These are phyloP conservation scores for Phytophthora lateralis DNA, from an alignment of 352 stramenopile genomes.

Conservation along the genomic window DNA sequence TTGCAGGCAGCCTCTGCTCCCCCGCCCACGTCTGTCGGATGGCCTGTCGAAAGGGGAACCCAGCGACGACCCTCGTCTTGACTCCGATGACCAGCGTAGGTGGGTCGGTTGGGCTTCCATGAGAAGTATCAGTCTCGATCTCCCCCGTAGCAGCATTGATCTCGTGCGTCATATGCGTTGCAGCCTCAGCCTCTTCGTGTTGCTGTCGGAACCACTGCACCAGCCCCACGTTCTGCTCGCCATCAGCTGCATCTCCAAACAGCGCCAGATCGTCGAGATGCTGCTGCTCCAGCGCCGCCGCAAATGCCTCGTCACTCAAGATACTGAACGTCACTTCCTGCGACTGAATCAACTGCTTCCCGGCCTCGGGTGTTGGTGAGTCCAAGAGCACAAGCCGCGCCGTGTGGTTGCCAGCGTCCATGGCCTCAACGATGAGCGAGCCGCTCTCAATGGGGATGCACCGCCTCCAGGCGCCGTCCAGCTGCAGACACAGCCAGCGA, in stretches of 20 bases:
- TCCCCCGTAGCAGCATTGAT: slow-evolving; percentile 27
- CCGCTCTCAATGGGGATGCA: slow-evolving; percentile 33
- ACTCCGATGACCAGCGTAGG: slow-evolving; percentile 44
- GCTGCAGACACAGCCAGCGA: slow-evolving; percentile 31
- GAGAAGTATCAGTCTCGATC: not conserved
- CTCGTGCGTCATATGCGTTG: slow-evolving; percentile 10
- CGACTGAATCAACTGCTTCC: slow-evolving; percentile 14
- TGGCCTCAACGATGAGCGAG: slow-evolving; percentile 12
- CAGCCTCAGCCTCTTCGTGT: not conserved
- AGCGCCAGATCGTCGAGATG: slow-evolving; percentile 20
- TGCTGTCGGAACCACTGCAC: slow-evolving; percentile 26
- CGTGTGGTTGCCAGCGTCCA: slow-evolving; percentile 31
- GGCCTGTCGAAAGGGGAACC: slow-evolving; percentile 42
- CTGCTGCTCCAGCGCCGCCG: slow-evolving; percentile 6
- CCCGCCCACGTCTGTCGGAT: slow-evolving; percentile 51
- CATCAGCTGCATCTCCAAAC: slow-evolving; percentile 1
- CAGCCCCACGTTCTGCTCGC: slow-evolving; percentile 5
- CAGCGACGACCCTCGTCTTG: slow-evolving; percentile 44
- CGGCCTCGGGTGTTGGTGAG: slow-evolving; percentile 17
- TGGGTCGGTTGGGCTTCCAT: slow-evolving; percentile 11
- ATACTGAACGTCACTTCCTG: slow-evolving; percentile 23
- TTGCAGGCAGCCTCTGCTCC: slow-evolving; percentile 11
- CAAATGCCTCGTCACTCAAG: slow-evolving; percentile 22
- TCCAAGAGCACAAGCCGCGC: slow-evolving; percentile 23
- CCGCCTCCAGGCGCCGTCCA: slow-evolving; percentile 19